Conservation (phyloP, 495 filamentous ascomycete genomes). For the Neurospora africana region DNA sequence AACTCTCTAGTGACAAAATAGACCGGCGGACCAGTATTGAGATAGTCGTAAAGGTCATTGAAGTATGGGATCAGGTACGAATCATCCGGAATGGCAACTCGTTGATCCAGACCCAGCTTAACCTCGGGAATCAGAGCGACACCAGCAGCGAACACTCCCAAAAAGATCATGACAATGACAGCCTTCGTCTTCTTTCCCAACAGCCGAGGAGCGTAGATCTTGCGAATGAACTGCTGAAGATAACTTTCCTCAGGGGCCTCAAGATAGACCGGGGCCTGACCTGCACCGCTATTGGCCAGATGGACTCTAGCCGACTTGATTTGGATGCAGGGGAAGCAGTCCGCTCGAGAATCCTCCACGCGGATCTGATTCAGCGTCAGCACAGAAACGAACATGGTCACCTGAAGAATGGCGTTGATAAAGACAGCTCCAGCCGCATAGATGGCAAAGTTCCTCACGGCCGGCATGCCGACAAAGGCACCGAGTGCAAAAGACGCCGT, state of each 20-base stretch:
- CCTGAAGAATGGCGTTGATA: slow-evolving; percentile 88
- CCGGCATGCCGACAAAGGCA: slow-evolving; percentile 93
- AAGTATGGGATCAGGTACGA: slow-evolving; percentile 93
- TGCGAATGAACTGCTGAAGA: slow-evolving; percentile 77
- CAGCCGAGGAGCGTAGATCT: slow-evolving; percentile 72
- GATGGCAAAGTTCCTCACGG: slow-evolving; percentile 89
- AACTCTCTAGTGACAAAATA: slow-evolving; percentile 86
- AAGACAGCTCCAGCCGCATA: slow-evolving; percentile 95
- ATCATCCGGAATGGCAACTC: slow-evolving; percentile 83
- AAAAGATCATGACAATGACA: slow-evolving; percentile 62
- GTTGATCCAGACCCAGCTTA: slow-evolving; percentile 81
- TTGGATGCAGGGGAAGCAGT: slow-evolving; percentile 83
- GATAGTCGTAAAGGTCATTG: slow-evolving; percentile 87
- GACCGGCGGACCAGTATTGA: slow-evolving; percentile 83
- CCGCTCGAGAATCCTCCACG: slow-evolving; percentile 75
- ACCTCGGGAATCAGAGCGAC: slow-evolving; percentile 76
- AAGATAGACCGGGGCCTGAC: slow-evolving; percentile 36
- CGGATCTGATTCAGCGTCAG: slow-evolving; percentile 82
- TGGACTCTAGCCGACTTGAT: slow-evolving; percentile 53
- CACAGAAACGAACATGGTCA: slow-evolving; percentile 92
- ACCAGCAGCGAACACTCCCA: slow-evolving; percentile 78
- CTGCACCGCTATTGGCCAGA: slow-evolving; percentile 28
- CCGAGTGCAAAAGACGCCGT: slow-evolving; percentile 87
- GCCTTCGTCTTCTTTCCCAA: slow-evolving; percentile 71
- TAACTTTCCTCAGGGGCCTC: slow-evolving; percentile 67